Base-by-base conservation (phyloP, 192 early-diverging fungal species). In the Coemansia sp. region DNA sequence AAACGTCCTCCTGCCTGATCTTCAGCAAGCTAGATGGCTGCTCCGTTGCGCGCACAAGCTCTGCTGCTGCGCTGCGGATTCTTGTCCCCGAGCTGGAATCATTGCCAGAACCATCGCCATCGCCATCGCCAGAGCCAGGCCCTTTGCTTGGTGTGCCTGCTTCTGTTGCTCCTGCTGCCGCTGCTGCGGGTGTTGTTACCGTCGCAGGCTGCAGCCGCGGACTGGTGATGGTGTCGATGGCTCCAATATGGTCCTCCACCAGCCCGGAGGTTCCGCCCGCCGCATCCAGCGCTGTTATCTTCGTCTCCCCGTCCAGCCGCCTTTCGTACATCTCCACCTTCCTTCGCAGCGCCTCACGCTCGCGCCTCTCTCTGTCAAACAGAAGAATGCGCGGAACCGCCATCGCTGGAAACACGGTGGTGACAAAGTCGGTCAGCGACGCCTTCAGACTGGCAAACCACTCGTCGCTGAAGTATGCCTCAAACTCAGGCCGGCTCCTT, bases 331-430 rank as follows among this genome's bases (percentile, higher is more conserved):
- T 20, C 19, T 69, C 63, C 8, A 83, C 41, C 64, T 65, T 70
- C 38, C 53, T 56, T 55, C 68, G 45, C 44, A 83, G 64, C 39
- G 65, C 66, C 39, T 83, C 81, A 12, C 59, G 49, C 37, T 83
- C 72, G 25, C 75, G 65, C 10, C 69, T 72, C 51, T 83, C 69
- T 50, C 66, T 74, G 67, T 83, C 81, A 64, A 76, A 83, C 32
- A 83, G 67, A 63, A 83, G 59, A n/a, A 83, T 83, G 22, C 81
- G 81, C 40, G 81, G 81, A 16, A 83, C 72, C 0, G 81, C 81
- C 69, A 70, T 72, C 6, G 81, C 81, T 12, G 81, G 81, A 38
- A 83, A 83, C 63, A 83, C 75, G 2, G 81, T 83, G 55, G 75
- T 72, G 11, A 83, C 39, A 76, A 83, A 83, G 63, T 83, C 81